Conservation (phyloP, 2,329 filamentous ascomycete species). For the Colletotrichum coccodes region DNA sequence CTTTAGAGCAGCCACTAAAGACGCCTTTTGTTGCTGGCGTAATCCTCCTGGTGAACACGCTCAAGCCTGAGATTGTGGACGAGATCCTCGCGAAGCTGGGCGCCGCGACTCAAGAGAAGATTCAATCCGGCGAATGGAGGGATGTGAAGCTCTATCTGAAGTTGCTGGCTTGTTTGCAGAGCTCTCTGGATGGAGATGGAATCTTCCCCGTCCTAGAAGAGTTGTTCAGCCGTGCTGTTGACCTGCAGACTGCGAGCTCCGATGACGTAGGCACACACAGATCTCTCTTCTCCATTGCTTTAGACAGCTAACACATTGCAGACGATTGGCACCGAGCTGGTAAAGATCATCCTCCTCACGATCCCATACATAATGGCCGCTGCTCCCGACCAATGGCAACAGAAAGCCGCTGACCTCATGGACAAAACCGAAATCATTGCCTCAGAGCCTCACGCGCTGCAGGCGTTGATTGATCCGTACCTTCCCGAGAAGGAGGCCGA, state of each 20-base stretch:
- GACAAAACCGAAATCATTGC: constrained; percentile 97
- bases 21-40: constrained; percentile 93
- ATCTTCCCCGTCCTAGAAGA: constrained; percentile 87
- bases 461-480: constrained; percentile 88
- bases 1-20: constrained; percentile 94
- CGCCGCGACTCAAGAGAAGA: constrained; percentile 70
- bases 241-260: constrained; percentile 90
- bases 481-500: constrained; percentile 71
- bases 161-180: constrained; percentile 87
- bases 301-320: constrained; percentile 39
- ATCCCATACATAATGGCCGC: constrained; percentile 90
- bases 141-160: constrained; percentile 91
- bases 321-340: constrained; percentile 83
- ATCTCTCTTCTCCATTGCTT: not conserved
- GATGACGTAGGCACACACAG: constrained; percentile 78
- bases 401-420: constrained; percentile 81
- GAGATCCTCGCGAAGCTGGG: constrained; percentile 75
- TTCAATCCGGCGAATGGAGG: constrained; percentile 84
- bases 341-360: constrained; percentile 95
- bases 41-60: constrained; percentile 80
- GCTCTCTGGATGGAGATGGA: constrained; percentile 83
- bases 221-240: constrained; percentile 90
- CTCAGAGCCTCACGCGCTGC: constrained; percentile 85
- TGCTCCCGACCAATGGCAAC: constrained; percentile 74
- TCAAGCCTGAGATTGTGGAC: constrained; percentile 78